Evolutionary conservation across 1,284 basidiomycete species (phyloP).

Genomic region (Trametes pubescens): DNA sequence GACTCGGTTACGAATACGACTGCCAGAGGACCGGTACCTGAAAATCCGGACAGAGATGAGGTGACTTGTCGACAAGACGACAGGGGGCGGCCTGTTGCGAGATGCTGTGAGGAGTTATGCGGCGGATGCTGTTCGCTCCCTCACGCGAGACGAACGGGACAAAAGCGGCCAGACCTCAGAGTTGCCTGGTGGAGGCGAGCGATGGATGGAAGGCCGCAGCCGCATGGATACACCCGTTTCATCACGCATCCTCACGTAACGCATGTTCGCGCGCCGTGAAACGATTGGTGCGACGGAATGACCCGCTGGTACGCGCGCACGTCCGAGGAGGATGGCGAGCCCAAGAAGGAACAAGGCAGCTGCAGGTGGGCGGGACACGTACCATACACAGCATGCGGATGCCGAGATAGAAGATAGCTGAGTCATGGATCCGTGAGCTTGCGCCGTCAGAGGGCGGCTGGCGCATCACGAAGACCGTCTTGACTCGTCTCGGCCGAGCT

Average conservation of each 20-base stretch:
- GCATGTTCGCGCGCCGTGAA: constrained; percentile 13
- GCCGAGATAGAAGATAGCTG: constrained; percentile 23
- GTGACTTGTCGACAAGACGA: constrained; percentile 32
- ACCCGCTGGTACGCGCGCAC: neutral
- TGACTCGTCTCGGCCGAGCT: constrained; percentile 17
- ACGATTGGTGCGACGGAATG: constrained; percentile 11
- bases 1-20: constrained; percentile 27
- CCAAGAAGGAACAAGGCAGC: constrained; percentile 6
- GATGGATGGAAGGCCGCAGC: constrained; percentile 17
- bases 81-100: constrained; percentile 24
- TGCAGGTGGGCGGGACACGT: constrained; percentile 6
- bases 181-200: constrained; percentile 4
- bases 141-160: constrained; percentile 7
- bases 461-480: constrained; percentile 15
- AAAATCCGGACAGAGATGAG: constrained; percentile 28
- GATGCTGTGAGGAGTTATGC: constrained; percentile 28
- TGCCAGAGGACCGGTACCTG: constrained; percentile 28
- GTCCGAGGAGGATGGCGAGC: neutral
- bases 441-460: constrained; percentile 4
- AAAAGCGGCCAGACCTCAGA: constrained; percentile 9
- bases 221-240: constrained; percentile 23
- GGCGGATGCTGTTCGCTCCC: constrained; percentile 21
- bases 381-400: constrained; percentile 24
- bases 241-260: constrained; percentile 25
- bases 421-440: constrained; percentile 15